Base-by-base conservation (phyloP, 768 basidiomycete species). In the Mycena galericulata region DNA sequence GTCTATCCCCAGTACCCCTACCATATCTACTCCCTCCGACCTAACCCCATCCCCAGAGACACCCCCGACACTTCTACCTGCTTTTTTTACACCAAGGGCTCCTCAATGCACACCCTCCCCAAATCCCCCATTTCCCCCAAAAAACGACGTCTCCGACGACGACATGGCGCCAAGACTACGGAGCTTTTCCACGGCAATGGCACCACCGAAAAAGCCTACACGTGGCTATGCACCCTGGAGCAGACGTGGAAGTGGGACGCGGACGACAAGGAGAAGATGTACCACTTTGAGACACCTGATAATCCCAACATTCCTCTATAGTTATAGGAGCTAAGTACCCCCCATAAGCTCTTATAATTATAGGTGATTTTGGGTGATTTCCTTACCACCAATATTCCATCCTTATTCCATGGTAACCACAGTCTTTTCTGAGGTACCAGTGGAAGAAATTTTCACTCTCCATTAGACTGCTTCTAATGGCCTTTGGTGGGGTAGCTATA, bases 171-270 rank as follows among this genome's bases (percentile, higher is more conserved):
- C 65, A 65, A 65, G 18, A 43, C 57, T 10, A 17, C 36, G 50
- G 65, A 61, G 7, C 27, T 67, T 2, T 67, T 67, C 47, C 65
- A 58, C 32, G 51, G 65, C 9, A 41, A 43, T 20, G 41, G 65
- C 40, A 51, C 40, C 6, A 40, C 58, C 2, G 60, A 56, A n/a
- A 46, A 68, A 32, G 60, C 67, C 4, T 60, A 68, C 8, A 15
- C 11, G 17, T 68, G 67, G 67, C 60, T 62, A 5, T 36, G 49
- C 27, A 68, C 60, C 14, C 38, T 69, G 10, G 26, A 65, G 30
- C 9, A 14, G 10, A n/a, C 38, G 12, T 49, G 34, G 58, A 56
- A 40, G 18, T 55, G 46, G 10, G 58, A 60, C 14, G 36, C 62
- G 15, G 22, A 49, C 30, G 57, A 60, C 4, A 43, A 54, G 22